A percentile compares a stretch with the other conserved stretches of the same genome.
These are phyloP conservation scores for Citrus trifoliata DNA, from an alignment of 345 rosid genomes.

Conservation along the genomic window DNA sequence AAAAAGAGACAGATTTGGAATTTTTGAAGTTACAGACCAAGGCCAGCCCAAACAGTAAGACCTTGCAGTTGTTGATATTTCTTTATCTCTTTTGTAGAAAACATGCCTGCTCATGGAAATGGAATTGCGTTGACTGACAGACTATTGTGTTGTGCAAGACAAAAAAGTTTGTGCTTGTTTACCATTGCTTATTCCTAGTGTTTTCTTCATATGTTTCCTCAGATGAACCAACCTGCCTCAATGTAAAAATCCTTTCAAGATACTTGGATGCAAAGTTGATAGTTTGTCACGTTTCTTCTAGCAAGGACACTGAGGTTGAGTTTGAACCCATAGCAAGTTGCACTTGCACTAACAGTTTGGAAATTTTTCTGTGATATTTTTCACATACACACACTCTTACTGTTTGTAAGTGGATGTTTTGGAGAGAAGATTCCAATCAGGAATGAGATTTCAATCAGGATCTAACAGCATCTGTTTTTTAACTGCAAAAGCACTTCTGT, in stretches of 20 bases:
- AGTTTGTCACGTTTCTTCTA: conserved; percentile 59
- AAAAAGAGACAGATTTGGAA: conserved; percentile 57
- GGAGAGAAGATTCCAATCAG: neutral
- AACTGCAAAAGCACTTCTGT: neutral
- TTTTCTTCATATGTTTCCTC: conserved; percentile 23
- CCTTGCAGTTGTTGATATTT: neutral
- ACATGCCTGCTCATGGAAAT: neutral
- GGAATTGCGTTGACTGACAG: neutral
- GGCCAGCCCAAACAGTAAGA: conserved; percentile 33
- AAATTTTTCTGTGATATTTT: no score
- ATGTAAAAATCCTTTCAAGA: conserved; percentile 62
- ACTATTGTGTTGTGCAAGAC: conserved; percentile 1
- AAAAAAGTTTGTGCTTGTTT: neutral
- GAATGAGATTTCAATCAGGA: neutral
- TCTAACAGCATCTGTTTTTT: neutral
- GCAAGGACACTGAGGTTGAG: conserved; percentile 49
- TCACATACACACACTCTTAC: no score
- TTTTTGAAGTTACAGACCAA: conserved; percentile 42
- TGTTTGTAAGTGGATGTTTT: no score
- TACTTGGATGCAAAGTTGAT: conserved; percentile 72
- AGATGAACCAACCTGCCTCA: conserved; percentile 42
- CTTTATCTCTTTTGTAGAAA: neutral
- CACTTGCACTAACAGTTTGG: neutral
- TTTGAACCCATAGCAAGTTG: conserved; percentile 10
- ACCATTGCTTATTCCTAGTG: conserved; percentile 11